Evolutionary conservation across 257 asterid genomes (phyloP).

Genomic region (Galeopsis tetrahit): DNA sequence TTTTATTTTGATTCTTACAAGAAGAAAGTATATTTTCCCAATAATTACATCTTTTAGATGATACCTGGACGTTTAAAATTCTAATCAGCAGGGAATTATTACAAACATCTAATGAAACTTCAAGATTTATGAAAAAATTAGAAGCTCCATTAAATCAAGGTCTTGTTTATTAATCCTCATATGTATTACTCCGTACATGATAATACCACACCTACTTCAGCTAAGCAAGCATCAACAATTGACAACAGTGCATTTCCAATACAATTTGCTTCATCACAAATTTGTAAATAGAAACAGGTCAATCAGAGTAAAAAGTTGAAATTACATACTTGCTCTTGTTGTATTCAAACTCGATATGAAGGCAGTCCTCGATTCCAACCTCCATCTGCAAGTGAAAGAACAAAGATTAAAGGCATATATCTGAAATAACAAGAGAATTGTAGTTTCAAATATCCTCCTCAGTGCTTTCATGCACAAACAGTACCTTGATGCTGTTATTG

Average conservation of each 20-base stretch:
- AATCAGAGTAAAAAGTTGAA: slow-evolving; percentile 23
- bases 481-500: slow-evolving; percentile 97
- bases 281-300: neutral
- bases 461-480: slow-evolving; percentile 25
- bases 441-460: slow-evolving; percentile 26
- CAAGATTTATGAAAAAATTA: neutral
- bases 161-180: slow-evolving; percentile 3
- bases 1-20: slow-evolving; percentile 93
- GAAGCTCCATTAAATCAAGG: slow-evolving; percentile 7
- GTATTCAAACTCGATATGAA: slow-evolving; percentile 98
- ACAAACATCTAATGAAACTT: slow-evolving; percentile 8
- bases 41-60: slow-evolving; percentile 94
- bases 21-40: slow-evolving; percentile 95
- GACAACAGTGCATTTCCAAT: neutral
- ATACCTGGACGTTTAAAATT: slow-evolving; percentile 65
- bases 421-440: slow-evolving; percentile 3
- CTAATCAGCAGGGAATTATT: slow-evolving; percentile 35
- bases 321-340: slow-evolving; percentile 91
- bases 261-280: slow-evolving; percentile 4
- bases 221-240: neutral
- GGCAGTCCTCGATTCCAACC: slow-evolving; percentile 99
- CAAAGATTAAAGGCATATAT: slow-evolving; percentile 16
- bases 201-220: slow-evolving; percentile 15
- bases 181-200: neutral
- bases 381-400: slow-evolving; percentile 76